These are phyloP conservation scores for Chlamydomonas sp. DNA, from an alignment of 139 green algal genomes.

Conservation along the genomic window DNA sequence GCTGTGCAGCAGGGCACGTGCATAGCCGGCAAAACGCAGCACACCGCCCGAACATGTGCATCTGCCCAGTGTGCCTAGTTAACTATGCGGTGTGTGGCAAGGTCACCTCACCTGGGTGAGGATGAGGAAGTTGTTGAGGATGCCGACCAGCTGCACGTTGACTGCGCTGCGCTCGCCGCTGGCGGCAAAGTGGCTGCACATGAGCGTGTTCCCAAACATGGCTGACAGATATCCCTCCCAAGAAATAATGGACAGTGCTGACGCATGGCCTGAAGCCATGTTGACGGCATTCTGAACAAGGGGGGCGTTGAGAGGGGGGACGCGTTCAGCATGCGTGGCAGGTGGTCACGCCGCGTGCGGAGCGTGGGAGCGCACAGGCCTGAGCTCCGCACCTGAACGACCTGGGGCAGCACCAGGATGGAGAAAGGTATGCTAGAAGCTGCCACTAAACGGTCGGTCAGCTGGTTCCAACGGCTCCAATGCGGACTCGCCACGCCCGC, in stretches of 20 bases:
- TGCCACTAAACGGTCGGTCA: slow-evolving; percentile 56
- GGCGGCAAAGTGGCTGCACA: slow-evolving; percentile 80
- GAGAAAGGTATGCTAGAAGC: slow-evolving; percentile 68
- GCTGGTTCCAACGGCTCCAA: slow-evolving; percentile 38
- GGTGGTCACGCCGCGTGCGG: too few species aligned
- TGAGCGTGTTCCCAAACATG: slow-evolving; percentile 79
- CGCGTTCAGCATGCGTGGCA: too few species aligned
- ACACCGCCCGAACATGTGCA: too few species aligned
- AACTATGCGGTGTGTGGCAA: slow-evolving; percentile 11
- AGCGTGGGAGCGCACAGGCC: neutral
- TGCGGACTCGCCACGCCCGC: too few species aligned
- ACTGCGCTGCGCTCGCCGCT: slow-evolving; percentile 73
- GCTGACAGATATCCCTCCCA: slow-evolving; percentile 76
- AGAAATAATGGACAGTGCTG: slow-evolving; percentile 66
- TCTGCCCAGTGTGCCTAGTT: too few species aligned
- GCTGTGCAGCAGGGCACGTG: too few species aligned
- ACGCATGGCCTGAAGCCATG: slow-evolving; percentile 61
- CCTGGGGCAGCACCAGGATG: slow-evolving; percentile 77
- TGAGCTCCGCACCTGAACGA: slow-evolving; percentile 49
- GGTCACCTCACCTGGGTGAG: slow-evolving; percentile 71
- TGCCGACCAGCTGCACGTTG: slow-evolving; percentile 78
- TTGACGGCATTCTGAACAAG: slow-evolving; percentile 67
- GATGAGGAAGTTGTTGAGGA: slow-evolving; percentile 77
- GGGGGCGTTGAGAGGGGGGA: neutral
- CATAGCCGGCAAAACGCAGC: too few species aligned